A percentile compares a stretch with the other conserved stretches of the same genome.
phyloP scores from a whole-genome alignment of 2,329 filamentous ascomycete species.

The Xylariales sp. region DNA sequence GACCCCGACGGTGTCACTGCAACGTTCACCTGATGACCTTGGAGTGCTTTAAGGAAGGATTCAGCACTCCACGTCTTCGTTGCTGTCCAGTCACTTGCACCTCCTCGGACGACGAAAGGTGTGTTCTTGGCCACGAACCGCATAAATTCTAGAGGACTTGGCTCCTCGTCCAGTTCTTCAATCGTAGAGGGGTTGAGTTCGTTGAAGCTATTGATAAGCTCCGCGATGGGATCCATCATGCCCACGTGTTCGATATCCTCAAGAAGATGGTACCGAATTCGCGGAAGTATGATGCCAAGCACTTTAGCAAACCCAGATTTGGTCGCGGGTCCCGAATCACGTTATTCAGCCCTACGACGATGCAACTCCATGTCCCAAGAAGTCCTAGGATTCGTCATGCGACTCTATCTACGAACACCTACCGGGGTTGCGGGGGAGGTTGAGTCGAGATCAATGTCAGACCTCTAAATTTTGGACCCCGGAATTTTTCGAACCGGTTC shows the following conservation, averaged over 20 bases:
- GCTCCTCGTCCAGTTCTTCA: conserved; percentile 58
- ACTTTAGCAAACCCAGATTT: too few species aligned
- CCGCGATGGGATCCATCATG: conserved; percentile 36
- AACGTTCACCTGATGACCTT: conserved; percentile 60
- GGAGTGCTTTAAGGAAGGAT: conserved; percentile 54
- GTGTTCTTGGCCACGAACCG: conserved; percentile 68
- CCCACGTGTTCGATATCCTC: conserved; percentile 2
- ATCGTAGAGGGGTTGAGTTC: conserved; percentile 62
- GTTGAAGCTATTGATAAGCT: conserved; percentile 65
- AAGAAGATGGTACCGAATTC: too few species aligned
- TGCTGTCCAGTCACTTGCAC: conserved; percentile 60
- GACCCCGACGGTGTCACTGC: conserved; percentile 71
- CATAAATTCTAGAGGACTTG: conserved; percentile 76
- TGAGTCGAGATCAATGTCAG: too few species aligned
- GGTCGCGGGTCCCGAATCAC: too few species aligned
- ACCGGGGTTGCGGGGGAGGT: too few species aligned
- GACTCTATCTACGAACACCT: too few species aligned
- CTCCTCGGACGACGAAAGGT: conserved; percentile 67
- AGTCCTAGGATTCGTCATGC: too few species aligned
- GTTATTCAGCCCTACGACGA: too few species aligned
- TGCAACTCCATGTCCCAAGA: too few species aligned
- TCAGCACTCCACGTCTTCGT: conserved; percentile 55
- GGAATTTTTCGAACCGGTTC: too few species aligned
- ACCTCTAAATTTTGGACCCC: too few species aligned
- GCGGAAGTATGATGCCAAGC: too few species aligned